Percentiles rank a stretch among this genome's conserved stretches.
phyloP scores from a whole-genome alignment of 2,329 filamentous ascomycete species.

The Calonectria pauciramosa region DNA sequence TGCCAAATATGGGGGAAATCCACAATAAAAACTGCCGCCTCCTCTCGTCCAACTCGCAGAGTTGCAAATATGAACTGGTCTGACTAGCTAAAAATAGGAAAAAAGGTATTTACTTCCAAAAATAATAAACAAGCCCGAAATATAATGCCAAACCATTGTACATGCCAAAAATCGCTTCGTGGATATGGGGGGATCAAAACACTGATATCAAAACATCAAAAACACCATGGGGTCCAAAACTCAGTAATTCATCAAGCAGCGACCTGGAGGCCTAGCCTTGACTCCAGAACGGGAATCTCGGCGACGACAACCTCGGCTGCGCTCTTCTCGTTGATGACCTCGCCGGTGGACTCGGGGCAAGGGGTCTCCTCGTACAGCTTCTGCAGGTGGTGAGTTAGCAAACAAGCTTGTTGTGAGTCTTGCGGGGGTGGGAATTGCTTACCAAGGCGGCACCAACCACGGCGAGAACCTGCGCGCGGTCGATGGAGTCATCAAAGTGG shows the following conservation, averaged over 20 bases:
- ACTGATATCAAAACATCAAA: background rate
- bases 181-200: background rate
- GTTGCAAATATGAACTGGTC: background rate
- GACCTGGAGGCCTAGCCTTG: background rate
- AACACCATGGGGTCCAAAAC: background rate
- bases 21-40: background rate
- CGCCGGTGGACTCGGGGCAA: background rate
- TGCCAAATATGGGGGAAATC: background rate
- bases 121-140: background rate
- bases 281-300: slow-evolving; percentile 1
- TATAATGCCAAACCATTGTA: slow-evolving; percentile 5
- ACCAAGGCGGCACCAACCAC: background rate
- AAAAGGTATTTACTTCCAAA: background rate
- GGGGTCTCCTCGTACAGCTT: slow-evolving; percentile 7
- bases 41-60: background rate
- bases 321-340: slow-evolving; percentile 3
- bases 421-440: background rate
- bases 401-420: background rate
- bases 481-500: slow-evolving; percentile 1
- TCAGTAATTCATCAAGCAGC: slow-evolving; percentile 1
- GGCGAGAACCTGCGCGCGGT: background rate
- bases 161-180: background rate
- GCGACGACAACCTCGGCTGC: background rate
- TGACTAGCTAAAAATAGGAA: background rate
- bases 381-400: background rate